These are phyloP conservation scores for barley (Hordeum vulgare) DNA, from an alignment of 176 grass and related monocot genomes.

Conservation along the genomic window DNA sequence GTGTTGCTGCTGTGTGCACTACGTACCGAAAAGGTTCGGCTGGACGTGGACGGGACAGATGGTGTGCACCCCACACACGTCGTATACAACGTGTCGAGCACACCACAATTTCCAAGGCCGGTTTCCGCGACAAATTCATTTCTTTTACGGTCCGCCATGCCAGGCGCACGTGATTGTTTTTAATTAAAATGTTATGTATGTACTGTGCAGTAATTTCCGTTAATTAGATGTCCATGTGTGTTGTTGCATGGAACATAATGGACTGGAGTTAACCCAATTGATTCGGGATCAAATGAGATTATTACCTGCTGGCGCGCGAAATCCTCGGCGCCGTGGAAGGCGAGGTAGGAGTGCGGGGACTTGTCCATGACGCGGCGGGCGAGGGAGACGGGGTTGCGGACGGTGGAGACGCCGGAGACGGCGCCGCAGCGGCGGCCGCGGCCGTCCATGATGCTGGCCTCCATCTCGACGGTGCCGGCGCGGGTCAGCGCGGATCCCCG, in stretches of 20 bases:
- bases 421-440: conserved; percentile 70
- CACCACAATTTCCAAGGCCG: not conserved
- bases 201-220: no score
- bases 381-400: conserved; percentile 78
- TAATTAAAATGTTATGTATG: no score
- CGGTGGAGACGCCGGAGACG: conserved; percentile 81
- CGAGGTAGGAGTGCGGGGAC: conserved; percentile 88
- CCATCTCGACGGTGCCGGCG: conserved; percentile 89
- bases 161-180: no score
- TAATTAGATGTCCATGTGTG: no score
- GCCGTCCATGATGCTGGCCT: conserved; percentile 98
- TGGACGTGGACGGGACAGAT: no score
- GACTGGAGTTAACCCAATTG: no score
- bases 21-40: no score
- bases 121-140: not conserved
- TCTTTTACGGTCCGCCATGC: not conserved
- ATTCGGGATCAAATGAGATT: not conserved
- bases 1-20: not conserved
- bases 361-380: conserved; percentile 82
- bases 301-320: conserved; percentile 80
- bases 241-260: not conserved
- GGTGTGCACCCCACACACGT: not conserved
- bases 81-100: not conserved
- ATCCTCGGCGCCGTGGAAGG: conserved; percentile 81
- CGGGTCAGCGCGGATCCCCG: conserved; percentile 75